Base-by-base conservation (phyloP, 2,329 filamentous ascomycete species). In the Elsinoe necatrix region DNA sequence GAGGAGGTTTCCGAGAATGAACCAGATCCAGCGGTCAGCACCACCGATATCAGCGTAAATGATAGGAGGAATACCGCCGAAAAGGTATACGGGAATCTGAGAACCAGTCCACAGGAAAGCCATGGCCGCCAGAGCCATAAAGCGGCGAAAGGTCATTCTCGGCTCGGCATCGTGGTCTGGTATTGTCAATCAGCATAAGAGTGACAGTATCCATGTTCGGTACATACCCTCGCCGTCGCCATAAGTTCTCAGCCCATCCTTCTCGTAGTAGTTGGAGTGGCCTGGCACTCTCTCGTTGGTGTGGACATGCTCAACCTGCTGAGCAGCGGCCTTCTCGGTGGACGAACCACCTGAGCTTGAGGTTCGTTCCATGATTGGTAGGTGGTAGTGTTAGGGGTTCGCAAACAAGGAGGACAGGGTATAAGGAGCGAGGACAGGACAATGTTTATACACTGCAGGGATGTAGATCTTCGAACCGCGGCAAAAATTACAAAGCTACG, bases 31-130 rank as follows among this genome's bases (percentile, higher is more conserved):
- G 60, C 77, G 71, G 63, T 82, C 79, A 3, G 74, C 69, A 55
- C 82, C 82, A 23, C 82, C 82, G 58, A 86, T 77, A 23, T 82
- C 78, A 43, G 69, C 67, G 66, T 84, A 84, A 55, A 84, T 79
- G 59, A 77, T 74, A 0, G 77, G 76, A 8, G 77, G 43, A 77
- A 74, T 34, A 21, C 65, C 67, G 47, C 71, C 71, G 42, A 70
- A 72, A 23, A 72, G 63, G 51, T 72, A 75, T 9, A 83, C 71
- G 1, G 80, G 80, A 47, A 83, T 82, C 61, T 83, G 80, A 55
- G 75, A 80, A 27, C 79, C 80, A 50, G 79, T 80, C 80, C 80
- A 83, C 20, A 83, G 68, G 57, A 84, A 80, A 4, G 78, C 77
- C 77, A 82, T 81, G 58, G 79, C 79, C 12, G 77, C 62, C 47